These are phyloP conservation scores for Mycosphaerella sp. DNA, from an alignment of 2,329 filamentous ascomycete species.

Conservation along the genomic window DNA sequence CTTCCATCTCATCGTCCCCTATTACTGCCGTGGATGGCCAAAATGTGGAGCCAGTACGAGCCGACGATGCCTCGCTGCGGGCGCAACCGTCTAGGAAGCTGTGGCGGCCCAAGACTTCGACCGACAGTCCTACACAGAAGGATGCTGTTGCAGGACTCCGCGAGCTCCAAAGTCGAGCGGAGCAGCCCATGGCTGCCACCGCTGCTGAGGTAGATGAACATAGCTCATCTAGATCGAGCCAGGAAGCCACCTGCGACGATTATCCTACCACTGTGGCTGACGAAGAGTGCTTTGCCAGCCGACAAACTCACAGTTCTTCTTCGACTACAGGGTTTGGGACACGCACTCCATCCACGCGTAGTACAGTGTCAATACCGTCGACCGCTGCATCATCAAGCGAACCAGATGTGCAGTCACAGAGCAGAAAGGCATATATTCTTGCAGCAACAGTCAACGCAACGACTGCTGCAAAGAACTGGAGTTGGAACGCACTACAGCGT, in stretches of 20 bases:
- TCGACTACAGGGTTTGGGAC: slow-evolving; percentile 1
- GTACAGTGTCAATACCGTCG: slow-evolving; percentile 14
- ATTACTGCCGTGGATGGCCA: slow-evolving; percentile 29
- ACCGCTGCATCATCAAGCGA: slow-evolving; percentile 9
- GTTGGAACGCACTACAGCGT: slow-evolving; percentile 29
- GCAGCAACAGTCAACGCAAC: slow-evolving; percentile 33
- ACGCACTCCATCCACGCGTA: slow-evolving; percentile 13
- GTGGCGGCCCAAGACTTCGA: slow-evolving; percentile 18
- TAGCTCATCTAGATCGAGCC: background rate
- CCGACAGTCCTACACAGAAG: slow-evolving; percentile 16
- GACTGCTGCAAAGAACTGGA: slow-evolving; percentile 30
- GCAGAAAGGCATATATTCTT: slow-evolving; percentile 27
- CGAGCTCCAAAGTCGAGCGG: slow-evolving; percentile 25
- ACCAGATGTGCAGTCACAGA: slow-evolving; percentile 8
- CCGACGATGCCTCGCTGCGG: slow-evolving; percentile 21
- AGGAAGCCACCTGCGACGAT: background rate
- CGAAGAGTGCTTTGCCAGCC: background rate
- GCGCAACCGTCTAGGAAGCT: slow-evolving; percentile 13
- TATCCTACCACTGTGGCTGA: background rate
- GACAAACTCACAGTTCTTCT: background rate
- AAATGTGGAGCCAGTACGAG: slow-evolving; percentile 26
- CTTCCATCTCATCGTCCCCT: slow-evolving; percentile 27
- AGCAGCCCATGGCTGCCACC: background rate
- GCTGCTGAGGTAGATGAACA: background rate
- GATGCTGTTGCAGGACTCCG: slow-evolving; percentile 31